These are phyloP conservation scores for Colletotrichum sp. DNA, from an alignment of 2,329 filamentous ascomycete genomes.

Conservation along the genomic window DNA sequence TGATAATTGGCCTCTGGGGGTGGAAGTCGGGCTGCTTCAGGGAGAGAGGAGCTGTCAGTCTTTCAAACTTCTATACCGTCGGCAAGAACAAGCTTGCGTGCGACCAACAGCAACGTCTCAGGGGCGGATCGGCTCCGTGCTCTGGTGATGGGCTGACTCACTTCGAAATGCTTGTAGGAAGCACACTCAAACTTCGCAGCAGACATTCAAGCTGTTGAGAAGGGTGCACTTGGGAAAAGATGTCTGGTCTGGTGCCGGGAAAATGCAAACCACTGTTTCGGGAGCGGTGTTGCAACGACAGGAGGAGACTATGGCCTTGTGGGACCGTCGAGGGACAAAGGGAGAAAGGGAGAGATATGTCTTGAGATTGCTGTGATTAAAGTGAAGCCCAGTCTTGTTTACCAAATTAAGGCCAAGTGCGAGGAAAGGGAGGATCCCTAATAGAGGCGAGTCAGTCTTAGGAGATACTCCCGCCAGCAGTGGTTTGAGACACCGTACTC, in stretches of 20 bases:
- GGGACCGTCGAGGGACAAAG: constrained; percentile 14
- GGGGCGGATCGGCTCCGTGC: constrained; percentile 18
- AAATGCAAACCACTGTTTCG: constrained; percentile 26
- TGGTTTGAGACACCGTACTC: constrained; percentile 20
- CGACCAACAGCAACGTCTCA: constrained; percentile 35
- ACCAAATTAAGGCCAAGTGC: not conserved
- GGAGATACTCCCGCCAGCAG: constrained; percentile 3
- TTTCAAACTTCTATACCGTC: not conserved
- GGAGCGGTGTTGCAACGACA: constrained; percentile 23
- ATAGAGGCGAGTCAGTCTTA: constrained; percentile 13
- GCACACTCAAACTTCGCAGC: constrained; percentile 59
- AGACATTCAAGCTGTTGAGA: constrained; percentile 59
- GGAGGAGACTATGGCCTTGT: constrained; percentile 20
- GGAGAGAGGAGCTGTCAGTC: constrained; percentile 26
- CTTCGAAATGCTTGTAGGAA: constrained; percentile 64
- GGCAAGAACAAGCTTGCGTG: not conserved
- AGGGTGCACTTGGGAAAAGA: constrained; percentile 20
- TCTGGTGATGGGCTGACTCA: constrained; percentile 43
- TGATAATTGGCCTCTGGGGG: constrained; percentile 60
- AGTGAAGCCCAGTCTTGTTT: not conserved
- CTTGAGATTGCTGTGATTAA: constrained; percentile 18
- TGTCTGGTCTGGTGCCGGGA: constrained; percentile 16
- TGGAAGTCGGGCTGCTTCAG: constrained; percentile 54
- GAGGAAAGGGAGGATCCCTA: constrained; percentile 17
- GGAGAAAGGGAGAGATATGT: constrained; percentile 21